Evolutionary conservation across 73 alveolate genomes (phyloP).

Genomic region (Uronychia binucleata): DNA sequence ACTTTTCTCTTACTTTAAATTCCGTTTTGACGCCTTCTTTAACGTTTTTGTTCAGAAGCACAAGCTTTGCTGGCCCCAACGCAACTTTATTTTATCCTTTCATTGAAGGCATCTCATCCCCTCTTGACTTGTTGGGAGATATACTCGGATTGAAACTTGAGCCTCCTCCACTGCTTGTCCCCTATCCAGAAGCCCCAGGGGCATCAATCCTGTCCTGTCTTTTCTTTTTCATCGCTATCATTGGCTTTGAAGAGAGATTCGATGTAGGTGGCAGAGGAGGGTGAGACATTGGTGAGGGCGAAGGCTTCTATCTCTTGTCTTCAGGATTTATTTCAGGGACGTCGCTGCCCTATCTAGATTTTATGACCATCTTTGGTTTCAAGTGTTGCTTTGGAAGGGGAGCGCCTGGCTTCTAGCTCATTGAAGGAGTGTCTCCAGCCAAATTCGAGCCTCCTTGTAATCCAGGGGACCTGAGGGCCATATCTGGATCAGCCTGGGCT

Average conservation of each 20-base stretch:
- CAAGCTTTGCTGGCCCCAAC: background rate
- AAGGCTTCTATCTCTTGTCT: background rate
- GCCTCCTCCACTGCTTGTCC: too few relatives aligned
- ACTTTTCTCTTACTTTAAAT: background rate
- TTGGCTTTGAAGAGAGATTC: background rate
- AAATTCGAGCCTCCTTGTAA: too few relatives aligned
- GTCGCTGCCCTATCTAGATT: background rate
- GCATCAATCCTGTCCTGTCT: background rate
- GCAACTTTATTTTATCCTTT: slow-evolving; percentile 5
- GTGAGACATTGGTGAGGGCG: background rate
- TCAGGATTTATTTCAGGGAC: background rate
- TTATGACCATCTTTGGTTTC: background rate
- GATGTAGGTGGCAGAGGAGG: background rate
- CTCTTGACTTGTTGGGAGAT: too few relatives aligned
- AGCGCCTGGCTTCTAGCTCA: background rate
- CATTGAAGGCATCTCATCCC: too few relatives aligned
- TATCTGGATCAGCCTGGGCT: background rate
- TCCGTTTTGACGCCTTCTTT: background rate
- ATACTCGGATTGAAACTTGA: too few relatives aligned
- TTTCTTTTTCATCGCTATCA: background rate
- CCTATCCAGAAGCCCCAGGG: too few relatives aligned
- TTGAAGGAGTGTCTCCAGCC: too few relatives aligned
- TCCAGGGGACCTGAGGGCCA: too few relatives aligned
- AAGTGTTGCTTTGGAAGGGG: background rate
- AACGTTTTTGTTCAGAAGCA: background rate